Conservation (phyloP, 139 green algal genomes). For the Chlamydomonas sp. region DNA sequence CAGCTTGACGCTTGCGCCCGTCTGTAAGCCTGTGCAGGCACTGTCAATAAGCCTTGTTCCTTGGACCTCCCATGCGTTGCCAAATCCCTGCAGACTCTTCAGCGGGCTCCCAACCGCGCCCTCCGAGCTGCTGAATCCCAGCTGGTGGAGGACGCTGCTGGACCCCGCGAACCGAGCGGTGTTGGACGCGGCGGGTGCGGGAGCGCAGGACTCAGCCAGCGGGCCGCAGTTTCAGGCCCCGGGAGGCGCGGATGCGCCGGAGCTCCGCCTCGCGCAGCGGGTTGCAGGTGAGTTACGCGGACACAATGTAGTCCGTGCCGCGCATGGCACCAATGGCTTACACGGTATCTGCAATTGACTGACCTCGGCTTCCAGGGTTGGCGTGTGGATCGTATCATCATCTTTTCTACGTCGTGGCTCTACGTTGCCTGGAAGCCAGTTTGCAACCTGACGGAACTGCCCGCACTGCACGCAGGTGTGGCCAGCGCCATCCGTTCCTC, state of each 20-base stretch:
- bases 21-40: not conserved
- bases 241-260: not conserved
- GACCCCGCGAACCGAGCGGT: not conserved
- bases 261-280: constrained; percentile 11
- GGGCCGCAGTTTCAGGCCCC: not conserved
- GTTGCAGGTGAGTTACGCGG: constrained; percentile 2
- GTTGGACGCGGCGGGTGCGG: not conserved
- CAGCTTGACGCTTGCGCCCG: not conserved
- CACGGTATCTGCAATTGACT: not conserved
- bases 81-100: not conserved
- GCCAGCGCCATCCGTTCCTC: constrained; percentile 19
- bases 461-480: not conserved
- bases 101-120: not conserved
- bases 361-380: not conserved
- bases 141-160: constrained; percentile 23
- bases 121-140: constrained; percentile 20
- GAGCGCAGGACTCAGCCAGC: not conserved
- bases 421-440: not conserved
- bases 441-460: not conserved
- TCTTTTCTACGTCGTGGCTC: not conserved
- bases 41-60: not conserved
- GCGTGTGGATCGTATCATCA: not conserved
- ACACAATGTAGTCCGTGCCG: not conserved
- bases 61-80: no score
- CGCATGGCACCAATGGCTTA: not conserved